Conservation (phyloP, 768 basidiomycete species). For the Gloeopeniophorella convolvens region DNA sequence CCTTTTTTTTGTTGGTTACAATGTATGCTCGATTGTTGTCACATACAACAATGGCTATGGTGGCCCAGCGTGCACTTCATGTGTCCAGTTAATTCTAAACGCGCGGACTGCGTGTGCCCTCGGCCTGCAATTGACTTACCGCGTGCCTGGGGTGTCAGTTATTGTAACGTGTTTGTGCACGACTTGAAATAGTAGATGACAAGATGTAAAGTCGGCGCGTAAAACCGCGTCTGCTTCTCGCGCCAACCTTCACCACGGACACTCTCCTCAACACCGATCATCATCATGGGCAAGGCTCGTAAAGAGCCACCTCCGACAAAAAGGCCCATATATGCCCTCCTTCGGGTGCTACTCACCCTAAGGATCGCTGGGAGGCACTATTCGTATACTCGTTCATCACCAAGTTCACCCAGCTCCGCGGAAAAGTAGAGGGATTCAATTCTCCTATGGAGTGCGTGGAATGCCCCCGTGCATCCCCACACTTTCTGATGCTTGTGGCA, state of each 20-base stretch:
- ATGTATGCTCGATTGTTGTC: not conserved
- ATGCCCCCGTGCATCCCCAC: slow-evolving; percentile 20
- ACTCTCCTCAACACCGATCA: slow-evolving; percentile 15
- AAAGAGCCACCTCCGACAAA: slow-evolving; percentile 33
- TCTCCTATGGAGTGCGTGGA: slow-evolving; percentile 75
- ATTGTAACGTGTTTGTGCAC: slow-evolving; percentile 31
- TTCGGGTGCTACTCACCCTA: slow-evolving; percentile 64
- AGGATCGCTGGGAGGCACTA: slow-evolving; percentile 79
- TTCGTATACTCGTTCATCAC: slow-evolving; percentile 83
- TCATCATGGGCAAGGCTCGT: slow-evolving; percentile 32
- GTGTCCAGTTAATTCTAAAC: not conserved
- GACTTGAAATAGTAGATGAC: slow-evolving; percentile 28
- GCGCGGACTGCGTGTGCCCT: not conserved
- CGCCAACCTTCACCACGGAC: slow-evolving; percentile 18
- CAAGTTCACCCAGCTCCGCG: slow-evolving; percentile 70
- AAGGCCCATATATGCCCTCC: slow-evolving; percentile 49
- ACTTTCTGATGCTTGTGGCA: slow-evolving; percentile 1
- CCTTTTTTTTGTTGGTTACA: not conserved
- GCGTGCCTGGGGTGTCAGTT: slow-evolving; percentile 16
- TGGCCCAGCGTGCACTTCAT: too few relatives aligned
- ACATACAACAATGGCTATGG: not conserved
- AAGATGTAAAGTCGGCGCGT: slow-evolving; percentile 25
- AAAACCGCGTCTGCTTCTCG: slow-evolving; percentile 24
- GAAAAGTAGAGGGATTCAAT: slow-evolving; percentile 73
- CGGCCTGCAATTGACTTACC: slow-evolving; percentile 1